These are phyloP conservation scores for Thraustochytrium striatum DNA, from an alignment of 352 stramenopile genomes.

Conservation along the genomic window DNA sequence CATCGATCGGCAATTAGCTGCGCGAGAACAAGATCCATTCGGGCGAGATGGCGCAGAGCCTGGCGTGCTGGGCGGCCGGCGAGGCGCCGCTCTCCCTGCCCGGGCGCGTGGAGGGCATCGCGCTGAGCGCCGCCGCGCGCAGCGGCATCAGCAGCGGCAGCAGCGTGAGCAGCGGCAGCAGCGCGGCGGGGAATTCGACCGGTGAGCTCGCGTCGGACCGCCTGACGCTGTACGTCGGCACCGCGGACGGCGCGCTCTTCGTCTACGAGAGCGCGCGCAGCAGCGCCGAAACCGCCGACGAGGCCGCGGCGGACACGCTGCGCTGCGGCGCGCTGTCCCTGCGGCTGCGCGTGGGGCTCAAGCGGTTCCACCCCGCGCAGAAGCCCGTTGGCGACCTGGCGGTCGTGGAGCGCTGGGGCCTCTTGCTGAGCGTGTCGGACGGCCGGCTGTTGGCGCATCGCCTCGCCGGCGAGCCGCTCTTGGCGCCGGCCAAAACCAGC, in stretches of 20 bases:
- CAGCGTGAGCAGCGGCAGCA: too few relatives aligned
- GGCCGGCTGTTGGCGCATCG: slow-evolving; percentile 3
- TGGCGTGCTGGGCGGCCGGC: too few relatives aligned
- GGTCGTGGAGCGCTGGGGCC: slow-evolving; percentile 2
- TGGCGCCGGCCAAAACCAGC: not conserved
- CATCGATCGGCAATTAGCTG: too few relatives aligned
- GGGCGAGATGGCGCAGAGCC: too few relatives aligned
- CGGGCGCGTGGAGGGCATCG: too few relatives aligned
- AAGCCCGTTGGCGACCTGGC: slow-evolving; percentile 4
- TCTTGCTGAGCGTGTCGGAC: slow-evolving; percentile 9
- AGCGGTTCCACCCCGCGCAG: slow-evolving; percentile 5
- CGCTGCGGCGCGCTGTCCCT: not conserved
- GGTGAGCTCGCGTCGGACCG: too few relatives aligned
- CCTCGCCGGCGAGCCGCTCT: not conserved
- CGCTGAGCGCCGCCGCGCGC: too few relatives aligned
- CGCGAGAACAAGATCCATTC: too few relatives aligned
- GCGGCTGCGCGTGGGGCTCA: not conserved
- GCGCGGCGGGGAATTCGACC: too few relatives aligned
- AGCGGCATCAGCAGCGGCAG: too few relatives aligned
- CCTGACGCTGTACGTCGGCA: slow-evolving; percentile 29
- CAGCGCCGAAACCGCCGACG: not conserved
- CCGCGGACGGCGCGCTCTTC: slow-evolving; percentile 3
- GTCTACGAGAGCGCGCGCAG: not conserved
- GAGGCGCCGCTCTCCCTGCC: too few relatives aligned
- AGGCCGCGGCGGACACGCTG: not conserved